Percentiles rank a stretch among this genome's conserved stretches.
Evolutionary conservation across 768 basidiomycete species (phyloP).

Genomic region (Tulasnella sp.): DNA sequence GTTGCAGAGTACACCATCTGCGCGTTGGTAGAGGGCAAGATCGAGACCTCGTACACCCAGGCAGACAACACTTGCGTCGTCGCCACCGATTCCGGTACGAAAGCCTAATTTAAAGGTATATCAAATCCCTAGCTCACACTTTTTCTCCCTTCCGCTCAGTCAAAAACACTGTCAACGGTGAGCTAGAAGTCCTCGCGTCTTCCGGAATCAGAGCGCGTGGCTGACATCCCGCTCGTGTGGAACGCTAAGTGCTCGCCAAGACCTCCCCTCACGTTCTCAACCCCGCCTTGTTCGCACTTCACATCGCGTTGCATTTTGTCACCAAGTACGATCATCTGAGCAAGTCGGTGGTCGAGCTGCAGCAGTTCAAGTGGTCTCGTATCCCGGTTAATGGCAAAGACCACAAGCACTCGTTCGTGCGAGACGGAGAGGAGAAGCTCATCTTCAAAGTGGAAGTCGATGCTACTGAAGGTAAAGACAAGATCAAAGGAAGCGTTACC

Average conservation of each 20-base stretch:
- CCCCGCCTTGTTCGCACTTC: constrained; percentile 82
- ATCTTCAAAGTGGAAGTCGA: constrained; percentile 62
- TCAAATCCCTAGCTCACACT: constrained; percentile 12
- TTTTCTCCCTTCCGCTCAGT: constrained; percentile 32
- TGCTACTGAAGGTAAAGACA: constrained; percentile 58
- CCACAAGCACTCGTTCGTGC: constrained; percentile 77
- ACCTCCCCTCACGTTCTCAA: constrained; percentile 79
- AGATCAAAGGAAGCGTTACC: constrained; percentile 57
- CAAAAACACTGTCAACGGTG: constrained; percentile 43
- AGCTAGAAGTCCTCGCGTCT: constrained; percentile 4
- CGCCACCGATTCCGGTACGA: constrained; percentile 85
- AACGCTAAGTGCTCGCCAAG: constrained; percentile 60
- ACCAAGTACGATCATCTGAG: constrained; percentile 33
- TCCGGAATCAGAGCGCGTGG: not conserved
- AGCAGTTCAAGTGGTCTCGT: constrained; percentile 70
- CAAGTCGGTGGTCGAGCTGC: constrained; percentile 36
- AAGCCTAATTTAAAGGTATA: not conserved
- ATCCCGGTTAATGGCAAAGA: constrained; percentile 52
- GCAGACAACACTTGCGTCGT: constrained; percentile 87
- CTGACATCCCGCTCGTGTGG: not conserved
- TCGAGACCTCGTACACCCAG: constrained; percentile 77
- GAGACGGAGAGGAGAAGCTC: constrained; percentile 89
- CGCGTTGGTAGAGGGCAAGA: constrained; percentile 76
- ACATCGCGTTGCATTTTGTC: constrained; percentile 79
- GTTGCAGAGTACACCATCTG: constrained; percentile 83